Percentiles rank a stretch among this genome's conserved stretches.
Evolutionary conservation across 2,329 filamentous ascomycete genomes (phyloP).

Genomic region (Fusarium virguliforme): DNA sequence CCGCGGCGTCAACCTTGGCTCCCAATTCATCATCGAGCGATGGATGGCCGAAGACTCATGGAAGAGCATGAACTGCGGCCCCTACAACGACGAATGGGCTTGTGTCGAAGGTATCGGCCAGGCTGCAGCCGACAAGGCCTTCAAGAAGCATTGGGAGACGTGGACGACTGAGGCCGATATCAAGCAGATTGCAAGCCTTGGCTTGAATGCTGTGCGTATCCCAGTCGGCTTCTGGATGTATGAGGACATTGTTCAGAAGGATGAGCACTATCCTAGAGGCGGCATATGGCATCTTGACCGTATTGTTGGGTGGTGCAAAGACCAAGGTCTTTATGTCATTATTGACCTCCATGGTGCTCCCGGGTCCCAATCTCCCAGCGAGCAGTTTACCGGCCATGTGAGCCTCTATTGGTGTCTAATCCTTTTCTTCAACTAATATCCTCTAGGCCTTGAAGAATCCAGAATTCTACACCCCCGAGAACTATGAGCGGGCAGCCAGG

Average conservation of each 20-base stretch:
- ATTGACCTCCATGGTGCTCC: slow-evolving; percentile 49
- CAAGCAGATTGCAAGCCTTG: slow-evolving; percentile 45
- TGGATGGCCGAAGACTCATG: slow-evolving; percentile 49
- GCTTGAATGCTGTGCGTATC: slow-evolving; percentile 49
- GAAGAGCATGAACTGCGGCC: slow-evolving; percentile 48
- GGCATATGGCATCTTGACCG: slow-evolving; percentile 50
- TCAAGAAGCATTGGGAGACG: slow-evolving; percentile 48
- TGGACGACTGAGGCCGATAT: slow-evolving; percentile 49
- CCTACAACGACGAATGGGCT: slow-evolving; percentile 48
- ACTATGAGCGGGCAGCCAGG: slow-evolving; percentile 69
- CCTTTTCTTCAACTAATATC: accelerated
- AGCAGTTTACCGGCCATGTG: slow-evolving; percentile 51
- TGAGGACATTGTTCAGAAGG: slow-evolving; percentile 44
- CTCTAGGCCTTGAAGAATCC: slow-evolving; percentile 45
- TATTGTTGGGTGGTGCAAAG: slow-evolving; percentile 49
- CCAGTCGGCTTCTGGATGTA: slow-evolving; percentile 51
- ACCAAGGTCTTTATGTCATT: slow-evolving; percentile 46
- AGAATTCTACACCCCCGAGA: slow-evolving; percentile 70
- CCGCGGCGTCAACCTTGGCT: slow-evolving; percentile 50
- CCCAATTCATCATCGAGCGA: slow-evolving; percentile 50
- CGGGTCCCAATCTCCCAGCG: slow-evolving; percentile 42
- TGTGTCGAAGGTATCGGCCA: slow-evolving; percentile 50
- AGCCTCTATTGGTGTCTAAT: too few species aligned
- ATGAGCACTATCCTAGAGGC: slow-evolving; percentile 46
- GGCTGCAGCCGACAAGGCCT: slow-evolving; percentile 42